Conservation (phyloP, 2,329 filamentous ascomycete species). For the Lachnellula cervina region DNA sequence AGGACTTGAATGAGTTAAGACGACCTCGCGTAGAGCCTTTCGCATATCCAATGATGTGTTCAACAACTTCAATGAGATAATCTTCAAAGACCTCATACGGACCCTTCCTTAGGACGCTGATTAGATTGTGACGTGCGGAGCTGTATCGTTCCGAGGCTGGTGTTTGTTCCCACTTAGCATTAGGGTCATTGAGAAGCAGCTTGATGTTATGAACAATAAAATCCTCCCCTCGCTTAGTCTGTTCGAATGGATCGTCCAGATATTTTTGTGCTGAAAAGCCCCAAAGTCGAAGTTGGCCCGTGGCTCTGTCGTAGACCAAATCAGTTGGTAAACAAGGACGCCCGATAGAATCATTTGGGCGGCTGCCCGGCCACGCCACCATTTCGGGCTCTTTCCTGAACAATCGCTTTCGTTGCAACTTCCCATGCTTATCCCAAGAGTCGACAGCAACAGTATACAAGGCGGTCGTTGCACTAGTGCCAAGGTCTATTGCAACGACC, state of each 20-base stretch:
- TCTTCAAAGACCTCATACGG: constrained; percentile 10
- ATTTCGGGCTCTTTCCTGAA: not conserved
- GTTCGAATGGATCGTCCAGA: constrained; percentile 7
- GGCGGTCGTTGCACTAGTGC: not conserved
- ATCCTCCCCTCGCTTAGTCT: constrained; percentile 1
- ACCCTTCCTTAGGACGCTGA: not conserved
- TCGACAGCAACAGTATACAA: not conserved
- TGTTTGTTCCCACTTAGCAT: not conserved
- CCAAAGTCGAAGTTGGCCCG: constrained; percentile 3
- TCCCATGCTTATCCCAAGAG: not conserved
- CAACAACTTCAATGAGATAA: constrained; percentile 1
- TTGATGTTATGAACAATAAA: constrained; percentile 14
- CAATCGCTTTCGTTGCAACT: not conserved
- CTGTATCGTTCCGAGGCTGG: constrained; percentile 1
- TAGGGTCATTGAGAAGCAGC: constrained; percentile 8
- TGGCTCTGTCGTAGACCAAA: constrained; percentile 7
- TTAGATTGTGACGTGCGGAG: constrained; percentile 1
- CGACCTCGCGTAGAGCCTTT: not conserved
- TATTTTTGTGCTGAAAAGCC: constrained; percentile 13
- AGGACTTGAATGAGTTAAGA: not conserved
- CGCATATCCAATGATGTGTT: not conserved
- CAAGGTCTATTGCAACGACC: not conserved
- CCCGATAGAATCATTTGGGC: constrained; percentile 1
- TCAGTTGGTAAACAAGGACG: constrained; percentile 10
- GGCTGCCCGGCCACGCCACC: constrained; percentile 5